Evolutionary conservation across 1,284 basidiomycete species (phyloP), one percentile per base, ranked within the genome.

Genomic region (Omphalotus olearius): DNA sequence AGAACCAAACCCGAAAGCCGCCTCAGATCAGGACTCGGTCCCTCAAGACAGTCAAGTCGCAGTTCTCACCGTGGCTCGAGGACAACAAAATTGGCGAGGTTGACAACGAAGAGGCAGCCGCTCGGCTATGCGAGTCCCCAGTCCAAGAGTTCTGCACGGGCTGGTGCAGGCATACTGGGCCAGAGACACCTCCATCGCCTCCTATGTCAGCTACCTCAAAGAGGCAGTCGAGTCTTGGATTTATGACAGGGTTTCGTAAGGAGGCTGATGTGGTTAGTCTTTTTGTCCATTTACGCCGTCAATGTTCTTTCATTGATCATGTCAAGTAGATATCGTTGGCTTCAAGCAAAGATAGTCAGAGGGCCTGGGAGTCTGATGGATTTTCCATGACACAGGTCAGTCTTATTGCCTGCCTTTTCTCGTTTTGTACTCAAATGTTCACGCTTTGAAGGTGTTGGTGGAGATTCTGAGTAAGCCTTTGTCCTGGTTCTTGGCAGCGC

Each of bases 271-370:
- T 46, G 23, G 51, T 42, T 9, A 55, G 56, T 14, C 30, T 54
- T 17, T 20, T 16, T 25, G 2, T 42, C 13, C 30, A 2, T n/a
- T 42, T 38, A 17, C 45, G 20, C 4, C 3, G 17, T 25, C 45
- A 16, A 30, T n/a, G n/a, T 10, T 17, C 6, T 35, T 9, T 14
- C 18, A 18, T 37, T 41, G n/a, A 23, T 23, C 26, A 11, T 13
- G 41, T 49, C 23, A 25, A 7, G 1, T 35, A 68, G 67, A 64
- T 68, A n/a, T 63, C 66, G n/a, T 41, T 70, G 20, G 60, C 66
- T 0, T 65, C 68, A 3, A 63, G 64, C 16, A 66, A 66, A 44
- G 68, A 70, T 51, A 57, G 61, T 46, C 66, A 70, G 51, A 28
- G 59, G 17, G 60, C 67, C 9, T 69, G 66, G 66, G 66, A 69